Percentiles rank a stretch among this genome's conserved stretches.
Conservation (phyloP, 2,329 filamentous ascomycete species). For the Phyllosticta citrichinensis region DNA sequence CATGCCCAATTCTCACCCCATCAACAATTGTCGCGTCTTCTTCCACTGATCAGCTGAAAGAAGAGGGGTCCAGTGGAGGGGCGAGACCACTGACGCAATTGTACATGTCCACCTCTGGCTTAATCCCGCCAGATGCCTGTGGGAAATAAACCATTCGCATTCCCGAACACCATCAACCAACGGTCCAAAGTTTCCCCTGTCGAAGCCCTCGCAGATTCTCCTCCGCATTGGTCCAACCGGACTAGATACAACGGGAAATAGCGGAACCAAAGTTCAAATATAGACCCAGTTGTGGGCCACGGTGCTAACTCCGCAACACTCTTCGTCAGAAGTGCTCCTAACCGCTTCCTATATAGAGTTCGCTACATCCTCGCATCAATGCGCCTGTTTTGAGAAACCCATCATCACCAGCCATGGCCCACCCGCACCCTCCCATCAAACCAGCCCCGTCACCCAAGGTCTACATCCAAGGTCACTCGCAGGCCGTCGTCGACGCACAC, state of each 20-base stretch:
- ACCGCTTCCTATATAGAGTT: not conserved
- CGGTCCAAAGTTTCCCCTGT: not conserved
- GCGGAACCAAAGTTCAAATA: not conserved
- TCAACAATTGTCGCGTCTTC: too few relatives aligned
- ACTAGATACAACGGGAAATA: not conserved
- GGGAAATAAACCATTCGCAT: not conserved
- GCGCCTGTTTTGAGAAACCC: not conserved
- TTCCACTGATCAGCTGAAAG: too few relatives aligned
- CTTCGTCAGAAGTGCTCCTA: not conserved
- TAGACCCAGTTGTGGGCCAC: not conserved
- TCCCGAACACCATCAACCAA: not conserved
- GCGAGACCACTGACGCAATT: too few relatives aligned
- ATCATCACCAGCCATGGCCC: not conserved
- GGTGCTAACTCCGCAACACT: not conserved
- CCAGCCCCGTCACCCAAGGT: not conserved
- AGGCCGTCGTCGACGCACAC: conserved; percentile 33
- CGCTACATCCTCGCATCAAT: not conserved
- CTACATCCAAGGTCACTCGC: conserved; percentile 31
- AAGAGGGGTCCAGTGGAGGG: too few relatives aligned
- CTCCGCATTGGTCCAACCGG: not conserved
- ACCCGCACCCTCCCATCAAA: not conserved
- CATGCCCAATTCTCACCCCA: not conserved
- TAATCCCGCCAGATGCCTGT: too few relatives aligned
- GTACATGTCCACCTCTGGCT: too few relatives aligned
- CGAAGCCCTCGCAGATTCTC: not conserved